A percentile compares a stretch with the other conserved stretches of the same genome.
Conservation (phyloP, 208 protist genomes). For the Angomonas ambiguus region DNA sequence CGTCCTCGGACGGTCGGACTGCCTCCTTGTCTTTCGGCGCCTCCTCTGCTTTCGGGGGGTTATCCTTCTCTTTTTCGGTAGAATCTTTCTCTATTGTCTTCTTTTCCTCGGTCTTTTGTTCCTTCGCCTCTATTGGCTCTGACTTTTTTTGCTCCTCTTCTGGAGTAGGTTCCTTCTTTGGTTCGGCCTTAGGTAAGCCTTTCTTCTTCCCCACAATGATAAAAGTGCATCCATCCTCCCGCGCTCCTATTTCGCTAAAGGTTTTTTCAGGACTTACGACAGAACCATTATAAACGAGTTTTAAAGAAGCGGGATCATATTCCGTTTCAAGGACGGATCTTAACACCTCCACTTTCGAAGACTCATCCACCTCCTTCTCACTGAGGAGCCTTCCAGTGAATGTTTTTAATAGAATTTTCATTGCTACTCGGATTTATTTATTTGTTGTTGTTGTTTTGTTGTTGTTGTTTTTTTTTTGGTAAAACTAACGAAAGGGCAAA, state of each 20-base stretch:
- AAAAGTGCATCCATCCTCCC: conserved; percentile 45
- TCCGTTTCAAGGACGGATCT: conserved; percentile 68
- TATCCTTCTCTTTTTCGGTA: conserved; percentile 2
- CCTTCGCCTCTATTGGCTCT: not conserved
- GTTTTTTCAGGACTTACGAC: conserved; percentile 59
- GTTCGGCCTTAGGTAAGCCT: conserved; percentile 39
- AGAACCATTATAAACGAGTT: conserved; percentile 69
- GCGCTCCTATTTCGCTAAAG: conserved; percentile 34
- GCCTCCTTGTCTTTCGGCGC: too few species aligned
- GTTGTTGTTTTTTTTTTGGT: not conserved
- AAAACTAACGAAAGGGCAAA: not conserved
- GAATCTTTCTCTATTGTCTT: too few species aligned
- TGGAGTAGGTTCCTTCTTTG: conserved; percentile 7
- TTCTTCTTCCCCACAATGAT: conserved; percentile 76
- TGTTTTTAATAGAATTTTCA: conserved; percentile 78
- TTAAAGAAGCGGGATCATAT: conserved; percentile 58
- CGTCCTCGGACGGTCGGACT: conserved; percentile 6
- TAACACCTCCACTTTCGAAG: conserved; percentile 45
- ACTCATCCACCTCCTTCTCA: conserved; percentile 43
- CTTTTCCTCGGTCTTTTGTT: conserved; percentile 6
- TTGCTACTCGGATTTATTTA: conserved; percentile 12
- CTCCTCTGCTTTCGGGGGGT: not conserved
- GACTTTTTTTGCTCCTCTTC: not conserved
- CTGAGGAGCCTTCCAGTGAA: conserved; percentile 45
- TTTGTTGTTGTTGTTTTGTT: not conserved